Conservation (phyloP, 371 early-diverging fungal genomes). For the Scutellospora calospora region DNA sequence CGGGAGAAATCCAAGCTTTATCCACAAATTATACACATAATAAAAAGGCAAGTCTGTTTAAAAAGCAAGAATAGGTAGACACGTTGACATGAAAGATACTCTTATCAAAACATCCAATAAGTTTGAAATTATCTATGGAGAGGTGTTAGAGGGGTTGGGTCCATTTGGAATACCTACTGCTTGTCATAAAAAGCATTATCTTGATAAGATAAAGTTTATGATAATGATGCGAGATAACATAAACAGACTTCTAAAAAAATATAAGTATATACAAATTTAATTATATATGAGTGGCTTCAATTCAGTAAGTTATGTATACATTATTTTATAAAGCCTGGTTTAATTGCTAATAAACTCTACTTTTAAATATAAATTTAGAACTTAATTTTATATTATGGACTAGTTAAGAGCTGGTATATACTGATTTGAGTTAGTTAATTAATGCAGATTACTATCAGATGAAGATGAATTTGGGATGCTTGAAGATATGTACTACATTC, state of each 20-base stretch:
- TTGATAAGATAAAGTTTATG: conserved; percentile 1
- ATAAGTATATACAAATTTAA: not conserved
- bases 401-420: conserved; percentile 8
- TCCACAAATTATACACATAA: conserved; percentile 29
- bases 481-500: conserved; percentile 1
- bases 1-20: conserved; percentile 28
- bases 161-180: not conserved
- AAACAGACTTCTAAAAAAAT: conserved; percentile 1
- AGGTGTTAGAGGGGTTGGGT: not conserved
- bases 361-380: conserved; percentile 13
- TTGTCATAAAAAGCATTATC: not conserved
- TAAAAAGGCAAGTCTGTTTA: conserved; percentile 24
- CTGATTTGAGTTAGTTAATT: conserved; percentile 27
- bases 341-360: conserved; percentile 10
- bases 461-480: conserved; percentile 5
- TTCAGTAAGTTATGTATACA: conserved; percentile 4
- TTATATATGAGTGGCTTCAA: conserved; percentile 4
- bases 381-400: conserved; percentile 30
- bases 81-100: conserved; percentile 13
- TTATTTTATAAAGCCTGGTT: not conserved
- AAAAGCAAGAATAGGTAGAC: conserved; percentile 18
- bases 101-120: not conserved
- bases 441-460: conserved; percentile 18
- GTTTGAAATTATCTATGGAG: conserved; percentile 6
- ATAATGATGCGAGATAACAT: conserved; percentile 7